Base-by-base conservation (phyloP, 129 eudicot genomes). In the Tagetes erecta region DNA sequence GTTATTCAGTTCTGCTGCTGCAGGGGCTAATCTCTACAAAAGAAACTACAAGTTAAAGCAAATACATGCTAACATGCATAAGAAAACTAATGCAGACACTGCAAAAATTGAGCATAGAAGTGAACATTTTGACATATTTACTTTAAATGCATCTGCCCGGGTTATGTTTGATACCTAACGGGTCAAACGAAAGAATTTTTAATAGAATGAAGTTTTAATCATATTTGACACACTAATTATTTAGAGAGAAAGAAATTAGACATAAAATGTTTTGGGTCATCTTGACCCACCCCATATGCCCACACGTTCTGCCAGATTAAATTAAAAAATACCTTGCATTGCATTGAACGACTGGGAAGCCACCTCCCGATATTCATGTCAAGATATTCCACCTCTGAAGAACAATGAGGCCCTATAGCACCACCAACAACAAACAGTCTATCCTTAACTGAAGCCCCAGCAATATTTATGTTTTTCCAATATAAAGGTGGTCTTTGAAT, bases 351-450 rank as follows among this genome's bases (percentile, higher is more conserved):
- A 37, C 78, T 66, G 42, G 56, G 73, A 37, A 86, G 77, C 98
- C 96, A 93, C 31, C 59, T 83, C 59, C 91, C 95, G 0, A 84
- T 4, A 68, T 73, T 59, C 31, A 74, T 45, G 57, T 93, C 95
- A 38, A 87, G 86, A 78, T 86, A 79, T 72, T 93, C 96, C 14
- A 90, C 95, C 62, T 86, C 87, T 0, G 98, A 78, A 49, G 84
- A 81, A 63, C 84, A 84, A 1, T 81, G 78, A 38, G 30, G 59
- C 44, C 83, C 92, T 69, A 83, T 71, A 35, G 79, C 81, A 14
- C 98, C 98, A 60, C 98, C 96, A 59, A 87, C 41, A 10, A 91
- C 96, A 44, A 72, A 93, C 7, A 93, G 73, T 46, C 64, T 90
- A 70, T 74, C 91, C 62, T 47, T 0, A 3, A 90, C 30, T 75